Evolutionary conservation across 306 rosid genomes (phyloP).

Genomic region (Echinosophora koreensis): DNA sequence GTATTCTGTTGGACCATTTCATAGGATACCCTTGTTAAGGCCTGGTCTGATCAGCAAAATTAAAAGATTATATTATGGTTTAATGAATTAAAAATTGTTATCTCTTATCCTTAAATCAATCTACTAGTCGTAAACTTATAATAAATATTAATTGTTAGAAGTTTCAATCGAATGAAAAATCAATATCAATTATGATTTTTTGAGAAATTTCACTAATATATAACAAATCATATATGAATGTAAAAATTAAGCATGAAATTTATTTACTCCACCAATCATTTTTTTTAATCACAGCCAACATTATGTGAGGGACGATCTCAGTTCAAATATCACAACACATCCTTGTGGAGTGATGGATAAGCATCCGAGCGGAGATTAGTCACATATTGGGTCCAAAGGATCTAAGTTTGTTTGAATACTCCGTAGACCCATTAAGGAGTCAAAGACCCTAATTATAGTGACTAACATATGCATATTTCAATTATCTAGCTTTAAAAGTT

Average conservation of each 20-base stretch:
- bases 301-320: background rate
- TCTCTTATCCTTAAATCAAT: constrained; percentile 7
- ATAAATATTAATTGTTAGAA: background rate
- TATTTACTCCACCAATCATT: background rate
- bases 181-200: background rate
- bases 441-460: too few relatives aligned
- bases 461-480: background rate
- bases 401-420: too few relatives aligned
- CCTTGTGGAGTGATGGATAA: too few relatives aligned
- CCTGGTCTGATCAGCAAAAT: background rate
- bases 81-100: background rate
- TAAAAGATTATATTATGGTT: background rate
- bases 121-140: background rate
- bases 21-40: background rate
- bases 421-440: too few relatives aligned
- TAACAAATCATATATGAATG: background rate
- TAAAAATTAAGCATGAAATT: background rate
- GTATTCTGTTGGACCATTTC: background rate
- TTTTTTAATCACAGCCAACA: background rate
- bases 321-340: too few relatives aligned
- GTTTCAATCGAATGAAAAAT: background rate
- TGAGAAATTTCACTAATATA: background rate
- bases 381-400: too few relatives aligned
- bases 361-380: too few relatives aligned
- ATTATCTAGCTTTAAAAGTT: background rate